phyloP scores from a whole-genome alignment of 2,329 filamentous ascomycete genomes.

The Talaromyces albobiverticillius region DNA sequence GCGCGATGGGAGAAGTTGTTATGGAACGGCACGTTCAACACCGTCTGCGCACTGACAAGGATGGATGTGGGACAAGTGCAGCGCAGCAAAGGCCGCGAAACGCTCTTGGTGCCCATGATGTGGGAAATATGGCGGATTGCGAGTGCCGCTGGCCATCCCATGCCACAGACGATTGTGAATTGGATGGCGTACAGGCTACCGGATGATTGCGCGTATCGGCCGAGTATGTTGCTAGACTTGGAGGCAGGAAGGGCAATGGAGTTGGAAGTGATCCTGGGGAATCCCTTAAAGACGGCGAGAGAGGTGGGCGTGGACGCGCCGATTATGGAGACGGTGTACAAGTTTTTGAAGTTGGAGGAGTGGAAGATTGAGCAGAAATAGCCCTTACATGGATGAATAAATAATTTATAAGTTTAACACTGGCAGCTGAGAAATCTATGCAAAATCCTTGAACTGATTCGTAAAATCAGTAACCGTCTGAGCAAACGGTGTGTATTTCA shows the following conservation, averaged over 20 bases:
- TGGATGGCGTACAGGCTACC: slow-evolving; percentile 6
- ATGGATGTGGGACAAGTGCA: neutral
- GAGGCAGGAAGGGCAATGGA: slow-evolving; percentile 65
- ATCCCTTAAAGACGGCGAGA: slow-evolving; percentile 64
- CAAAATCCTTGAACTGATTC: neutral
- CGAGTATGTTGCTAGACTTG: slow-evolving; percentile 70
- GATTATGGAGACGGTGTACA: slow-evolving; percentile 65
- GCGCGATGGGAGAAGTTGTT: slow-evolving; percentile 1
- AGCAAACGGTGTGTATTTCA: neutral
- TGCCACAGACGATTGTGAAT: neutral
- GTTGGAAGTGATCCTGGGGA: slow-evolving; percentile 69
- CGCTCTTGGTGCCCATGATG: slow-evolving; percentile 25
- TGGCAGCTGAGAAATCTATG: too few species aligned
- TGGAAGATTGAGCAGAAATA: neutral
- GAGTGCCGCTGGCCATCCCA: slow-evolving; percentile 17
- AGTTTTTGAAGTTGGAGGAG: slow-evolving; percentile 49
- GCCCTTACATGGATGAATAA: too few species aligned
- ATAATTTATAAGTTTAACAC: too few species aligned
- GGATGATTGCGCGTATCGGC: slow-evolving; percentile 22
- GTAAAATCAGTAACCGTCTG: neutral
- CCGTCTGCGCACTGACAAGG: slow-evolving; percentile 2
- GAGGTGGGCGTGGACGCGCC: slow-evolving; percentile 64
- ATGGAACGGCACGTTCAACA: neutral
- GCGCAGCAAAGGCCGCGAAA: slow-evolving; percentile 18
- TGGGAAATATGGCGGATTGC: slow-evolving; percentile 22